Evolutionary conservation across 2,329 filamentous ascomycete species (phyloP).

Genomic region (Claviceps monticola): DNA sequence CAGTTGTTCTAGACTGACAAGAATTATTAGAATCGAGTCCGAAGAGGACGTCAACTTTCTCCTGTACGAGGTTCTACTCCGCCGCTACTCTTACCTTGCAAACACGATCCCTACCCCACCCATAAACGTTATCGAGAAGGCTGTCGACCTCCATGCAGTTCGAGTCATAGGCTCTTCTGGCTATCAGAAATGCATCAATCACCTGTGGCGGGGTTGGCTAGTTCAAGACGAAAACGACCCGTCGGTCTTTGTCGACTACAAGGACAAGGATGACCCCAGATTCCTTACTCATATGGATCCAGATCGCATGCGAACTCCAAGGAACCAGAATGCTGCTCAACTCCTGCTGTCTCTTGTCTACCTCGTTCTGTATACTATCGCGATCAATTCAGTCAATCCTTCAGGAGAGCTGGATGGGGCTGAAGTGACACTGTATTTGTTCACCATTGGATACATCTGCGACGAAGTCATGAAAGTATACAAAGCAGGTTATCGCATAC

Average conservation of each 20-base stretch:
- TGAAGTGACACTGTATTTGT: conserved; percentile 75
- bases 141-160: conserved; percentile 83
- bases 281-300: conserved; percentile 82
- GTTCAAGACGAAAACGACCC: conserved; percentile 92
- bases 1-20: neutral
- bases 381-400: conserved; percentile 88
- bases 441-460: conserved; percentile 80
- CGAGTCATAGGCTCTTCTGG: conserved; percentile 81
- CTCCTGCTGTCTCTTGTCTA: conserved; percentile 75
- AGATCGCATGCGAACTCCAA: conserved; percentile 81
- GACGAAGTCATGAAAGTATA: conserved; percentile 83
- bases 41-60: conserved; percentile 72
- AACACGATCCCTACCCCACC: conserved; percentile 59
- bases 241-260: conserved; percentile 78
- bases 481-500: conserved; percentile 83
- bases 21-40: conserved; percentile 53
- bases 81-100: conserved; percentile 71
- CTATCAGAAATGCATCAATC: conserved; percentile 88
- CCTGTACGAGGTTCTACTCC: conserved; percentile 68
- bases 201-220: conserved; percentile 91
- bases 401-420: conserved; percentile 70
- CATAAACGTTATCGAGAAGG: conserved; percentile 81
- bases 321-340: conserved; percentile 85
- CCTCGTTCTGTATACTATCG: conserved; percentile 71
- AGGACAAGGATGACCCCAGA: conserved; percentile 60